These are phyloP conservation scores for Gonapodya prolifera DNA, from an alignment of 192 early-diverging fungal species.

Conservation along the genomic window DNA sequence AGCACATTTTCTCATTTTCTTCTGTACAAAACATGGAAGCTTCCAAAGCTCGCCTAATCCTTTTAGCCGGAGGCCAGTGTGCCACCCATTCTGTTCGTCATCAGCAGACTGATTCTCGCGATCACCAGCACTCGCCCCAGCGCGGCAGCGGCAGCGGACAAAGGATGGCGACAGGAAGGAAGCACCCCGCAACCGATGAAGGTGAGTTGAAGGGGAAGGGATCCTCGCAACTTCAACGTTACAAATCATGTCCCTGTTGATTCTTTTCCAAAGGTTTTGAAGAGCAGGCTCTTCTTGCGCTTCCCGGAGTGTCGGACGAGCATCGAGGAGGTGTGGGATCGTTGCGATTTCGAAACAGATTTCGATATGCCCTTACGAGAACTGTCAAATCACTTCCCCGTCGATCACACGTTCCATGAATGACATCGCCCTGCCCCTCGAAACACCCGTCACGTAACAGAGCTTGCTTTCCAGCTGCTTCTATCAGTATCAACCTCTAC, in stretches of 20 bases:
- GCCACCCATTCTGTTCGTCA: too few species aligned
- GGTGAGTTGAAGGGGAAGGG: not conserved
- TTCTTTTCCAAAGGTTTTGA: not conserved
- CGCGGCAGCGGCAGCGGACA: too few species aligned
- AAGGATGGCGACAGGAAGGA: not conserved
- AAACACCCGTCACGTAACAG: too few species aligned
- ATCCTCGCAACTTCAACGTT: not conserved
- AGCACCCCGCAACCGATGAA: not conserved
- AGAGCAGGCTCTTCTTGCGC: not conserved
- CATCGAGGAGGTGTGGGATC: not conserved
- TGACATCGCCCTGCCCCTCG: not conserved
- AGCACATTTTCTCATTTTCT: too few species aligned
- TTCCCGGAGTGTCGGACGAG: not conserved
- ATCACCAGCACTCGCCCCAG: too few species aligned
- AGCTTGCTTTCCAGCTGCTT: conserved; percentile 43
- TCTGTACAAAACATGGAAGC: too few species aligned
- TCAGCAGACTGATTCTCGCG: too few species aligned
- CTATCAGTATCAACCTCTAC: conserved; percentile 30
- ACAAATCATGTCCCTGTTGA: not conserved
- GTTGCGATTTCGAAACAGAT: too few species aligned
- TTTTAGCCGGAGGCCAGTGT: too few species aligned
- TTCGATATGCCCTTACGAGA: too few species aligned
- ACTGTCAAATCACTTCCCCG: too few species aligned
- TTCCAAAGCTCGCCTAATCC: too few species aligned
- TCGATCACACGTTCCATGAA: not conserved